These are phyloP conservation scores for Mycena capillaripes DNA, from an alignment of 768 basidiomycete genomes.

Conservation along the genomic window DNA sequence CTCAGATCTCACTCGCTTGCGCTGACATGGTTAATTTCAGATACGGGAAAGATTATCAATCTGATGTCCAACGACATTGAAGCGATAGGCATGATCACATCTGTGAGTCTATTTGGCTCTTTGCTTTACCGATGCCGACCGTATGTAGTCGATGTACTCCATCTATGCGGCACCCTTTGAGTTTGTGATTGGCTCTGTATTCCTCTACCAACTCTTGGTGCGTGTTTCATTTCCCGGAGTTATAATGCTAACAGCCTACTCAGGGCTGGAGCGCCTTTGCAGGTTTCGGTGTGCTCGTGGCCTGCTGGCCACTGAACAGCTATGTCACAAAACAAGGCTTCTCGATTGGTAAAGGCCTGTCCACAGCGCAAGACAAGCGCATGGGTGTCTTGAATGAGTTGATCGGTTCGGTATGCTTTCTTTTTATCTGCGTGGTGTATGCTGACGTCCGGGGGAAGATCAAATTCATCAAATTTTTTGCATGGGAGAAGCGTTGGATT, in stretches of 20 bases:
- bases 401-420: conserved; percentile 67
- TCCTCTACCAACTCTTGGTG: conserved; percentile 56
- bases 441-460: conserved; percentile 39
- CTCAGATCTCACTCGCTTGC: too few species aligned
- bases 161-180: conserved; percentile 67
- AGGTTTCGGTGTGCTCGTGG: conserved; percentile 74
- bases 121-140: too few species aligned
- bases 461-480: conserved; percentile 89
- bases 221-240: conserved; percentile 65
- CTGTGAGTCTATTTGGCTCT: too few species aligned
- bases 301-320: conserved; percentile 82
- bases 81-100: too few species aligned
- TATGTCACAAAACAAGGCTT: conserved; percentile 69
- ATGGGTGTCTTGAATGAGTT: conserved; percentile 87
- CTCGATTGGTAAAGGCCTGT: conserved; percentile 75
- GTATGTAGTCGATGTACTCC: conserved; percentile 2
- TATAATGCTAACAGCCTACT: conserved; percentile 46
- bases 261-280: conserved; percentile 80
- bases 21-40: too few species aligned
- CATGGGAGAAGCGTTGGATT: conserved; percentile 87
- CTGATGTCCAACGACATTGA: conserved; percentile 84
- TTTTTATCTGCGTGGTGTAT: conserved; percentile 33
- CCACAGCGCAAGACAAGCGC: conserved; percentile 78
- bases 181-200: conserved; percentile 57
- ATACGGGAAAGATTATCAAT: conserved; percentile 92